Base-by-base conservation (phyloP, 352 stramenopile species). In the Pythium periplocum region DNA sequence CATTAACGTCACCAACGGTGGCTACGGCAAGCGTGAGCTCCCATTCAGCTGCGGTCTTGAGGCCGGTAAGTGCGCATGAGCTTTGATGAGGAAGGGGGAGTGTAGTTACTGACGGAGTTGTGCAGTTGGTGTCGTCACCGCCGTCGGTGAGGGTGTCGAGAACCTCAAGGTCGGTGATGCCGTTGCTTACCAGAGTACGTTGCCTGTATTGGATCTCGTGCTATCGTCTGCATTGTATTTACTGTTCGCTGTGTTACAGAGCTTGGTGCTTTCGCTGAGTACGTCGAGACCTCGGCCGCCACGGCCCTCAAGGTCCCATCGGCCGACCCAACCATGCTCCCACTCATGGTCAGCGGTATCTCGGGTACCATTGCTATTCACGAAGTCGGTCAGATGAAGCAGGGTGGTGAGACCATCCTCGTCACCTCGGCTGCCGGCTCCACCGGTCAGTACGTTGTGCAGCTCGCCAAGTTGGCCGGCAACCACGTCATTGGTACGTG, bases 361-460 rank as follows among this genome's bases (percentile, higher is more conserved):
- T 66, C 70, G 45, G 70, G 61, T 17, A 75, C 70, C 10, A 64
- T 77, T 43, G 70, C 70, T 42, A 62, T 80, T 30, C 61, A 75
- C 54, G 39, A 75, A 34, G 65, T 70, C n/a, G 70, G 70, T 10
- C 46, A 71, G 52, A 80, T 80, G 70, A 72, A 26, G 6, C 48
- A 62, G 46, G 17, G 17, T 26, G 62, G 62, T 8, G 70, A 80
- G 66, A 75, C 61, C 31, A 60, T 80, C 53, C 59, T 80, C 0
- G 57, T 80, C 59, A 77, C 70, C 31, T 64, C 67, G 3, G 68
- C 67, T 1, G 68, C 70, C 11, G 82, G 80, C 31, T 80, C 71
- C 11, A 91, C 79, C 9, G 84, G 84, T n/a, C 57, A 88, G 35
- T 84, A 86, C 48, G 84, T 63, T 9, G 59, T 91, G 46, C 83